These are phyloP conservation scores for Rhizoclosmatium sp. DNA, from an alignment of 192 early-diverging fungal genomes.

Conservation along the genomic window DNA sequence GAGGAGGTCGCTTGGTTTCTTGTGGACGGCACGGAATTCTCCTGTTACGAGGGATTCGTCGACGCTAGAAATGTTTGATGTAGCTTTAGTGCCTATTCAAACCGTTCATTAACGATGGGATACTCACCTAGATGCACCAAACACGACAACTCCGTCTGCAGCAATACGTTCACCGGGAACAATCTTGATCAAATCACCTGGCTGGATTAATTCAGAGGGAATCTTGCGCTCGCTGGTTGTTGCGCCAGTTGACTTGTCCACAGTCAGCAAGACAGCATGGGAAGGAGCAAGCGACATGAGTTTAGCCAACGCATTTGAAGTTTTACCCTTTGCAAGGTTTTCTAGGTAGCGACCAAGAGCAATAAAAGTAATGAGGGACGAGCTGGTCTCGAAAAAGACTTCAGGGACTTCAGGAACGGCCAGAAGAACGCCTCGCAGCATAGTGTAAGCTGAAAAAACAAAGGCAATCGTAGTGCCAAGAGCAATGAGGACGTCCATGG, in stretches of 20 bases:
- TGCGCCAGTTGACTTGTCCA: constrained; percentile 41
- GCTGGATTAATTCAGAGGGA: constrained; percentile 84
- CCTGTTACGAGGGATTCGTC: constrained; percentile 99
- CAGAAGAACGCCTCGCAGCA: constrained; percentile 61
- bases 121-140: constrained; percentile 54
- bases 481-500: constrained; percentile 94
- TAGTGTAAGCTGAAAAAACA: constrained; percentile 79
- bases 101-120: no score
- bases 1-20: constrained; percentile 66
- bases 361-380: constrained; percentile 93
- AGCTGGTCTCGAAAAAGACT: constrained; percentile 94
- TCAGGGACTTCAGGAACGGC: constrained; percentile 65
- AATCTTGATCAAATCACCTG: constrained; percentile 85
- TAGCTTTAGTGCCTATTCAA: no score
- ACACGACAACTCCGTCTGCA: constrained; percentile 82
- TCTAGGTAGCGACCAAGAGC: constrained; percentile 92
- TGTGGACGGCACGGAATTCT: constrained; percentile 83
- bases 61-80: constrained; percentile 49
- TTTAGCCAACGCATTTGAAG: constrained; percentile 86
- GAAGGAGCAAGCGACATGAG: constrained; percentile 88
- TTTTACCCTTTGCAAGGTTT: constrained; percentile 94
- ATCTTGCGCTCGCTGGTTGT: constrained; percentile 70
- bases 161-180: constrained; percentile 94
- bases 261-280: constrained; percentile 53
- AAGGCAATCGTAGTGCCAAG: constrained; percentile 89